A percentile compares a stretch with the other conserved stretches of the same genome.
phyloP scores from a whole-genome alignment of 2,329 filamentous ascomycete genomes.

The Colletotrichum lini region DNA sequence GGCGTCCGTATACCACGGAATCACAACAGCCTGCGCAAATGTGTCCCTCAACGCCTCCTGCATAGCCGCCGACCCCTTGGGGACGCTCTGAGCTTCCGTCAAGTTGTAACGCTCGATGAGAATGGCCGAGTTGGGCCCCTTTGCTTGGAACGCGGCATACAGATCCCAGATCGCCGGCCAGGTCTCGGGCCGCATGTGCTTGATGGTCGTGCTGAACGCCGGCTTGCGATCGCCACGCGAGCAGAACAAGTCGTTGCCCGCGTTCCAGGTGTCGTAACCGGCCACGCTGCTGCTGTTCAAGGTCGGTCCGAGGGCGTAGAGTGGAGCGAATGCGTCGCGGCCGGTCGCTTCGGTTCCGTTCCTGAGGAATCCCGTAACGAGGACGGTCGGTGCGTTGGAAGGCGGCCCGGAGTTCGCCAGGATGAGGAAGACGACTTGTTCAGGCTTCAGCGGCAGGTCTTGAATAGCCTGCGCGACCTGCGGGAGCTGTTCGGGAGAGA shows the following conservation, averaged over 20 bases:
- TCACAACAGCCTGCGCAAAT: conserved; percentile 51
- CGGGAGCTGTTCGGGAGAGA: conserved; percentile 48
- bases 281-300: conserved; percentile 47
- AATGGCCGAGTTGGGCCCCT: conserved; percentile 51
- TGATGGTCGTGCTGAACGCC: conserved; percentile 52
- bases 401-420: conserved; percentile 45
- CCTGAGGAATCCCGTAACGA: conserved; percentile 49
- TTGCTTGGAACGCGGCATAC: conserved; percentile 53
- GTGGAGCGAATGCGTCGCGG: conserved; percentile 51
- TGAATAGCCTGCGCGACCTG: conserved; percentile 54
- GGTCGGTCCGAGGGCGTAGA: conserved; percentile 52
- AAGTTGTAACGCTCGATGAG: conserved; percentile 56
- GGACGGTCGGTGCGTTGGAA: conserved; percentile 46
- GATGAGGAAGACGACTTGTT: conserved; percentile 54
- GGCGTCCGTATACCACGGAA: conserved; percentile 56
- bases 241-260: conserved; percentile 55
- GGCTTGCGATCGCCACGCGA: conserved; percentile 55
- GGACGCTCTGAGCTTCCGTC: conserved; percentile 47
- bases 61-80: conserved; percentile 44
- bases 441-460: conserved; percentile 51
- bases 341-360: conserved; percentile 51
- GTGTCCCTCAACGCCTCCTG: conserved; percentile 53
- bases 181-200: conserved; percentile 51
- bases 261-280: conserved; percentile 57
- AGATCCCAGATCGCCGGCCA: conserved; percentile 57